Percentiles rank a stretch among this genome's conserved stretches.
Evolutionary conservation across 192 early-diverging fungal genomes (phyloP).

Genomic region (Umbelopsis sp.): DNA sequence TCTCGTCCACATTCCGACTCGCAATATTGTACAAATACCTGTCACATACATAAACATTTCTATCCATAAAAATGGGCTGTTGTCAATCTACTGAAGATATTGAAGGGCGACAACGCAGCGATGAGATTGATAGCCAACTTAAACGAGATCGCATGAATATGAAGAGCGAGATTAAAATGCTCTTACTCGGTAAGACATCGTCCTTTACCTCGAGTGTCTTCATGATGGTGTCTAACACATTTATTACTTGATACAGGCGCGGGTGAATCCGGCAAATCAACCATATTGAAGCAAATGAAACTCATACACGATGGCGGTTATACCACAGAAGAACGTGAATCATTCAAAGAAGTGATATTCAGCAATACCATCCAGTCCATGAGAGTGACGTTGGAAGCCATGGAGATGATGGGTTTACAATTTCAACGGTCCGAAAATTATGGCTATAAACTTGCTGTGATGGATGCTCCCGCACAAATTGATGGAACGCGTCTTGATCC

Average conservation of each 20-base stretch:
- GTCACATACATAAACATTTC: not conserved
- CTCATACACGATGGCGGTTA: conserved; percentile 96
- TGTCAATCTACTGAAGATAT: conserved; percentile 84
- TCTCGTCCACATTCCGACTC: not conserved
- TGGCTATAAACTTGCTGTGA: conserved; percentile 67
- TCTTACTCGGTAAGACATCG: conserved; percentile 71
- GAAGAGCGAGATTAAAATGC: conserved; percentile 96
- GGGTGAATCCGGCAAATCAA: conserved; percentile 96
- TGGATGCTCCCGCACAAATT: conserved; percentile 81
- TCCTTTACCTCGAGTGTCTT: not conserved
- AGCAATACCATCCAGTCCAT: conserved; percentile 95
- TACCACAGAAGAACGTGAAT: conserved; percentile 83
- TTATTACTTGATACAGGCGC: conserved; percentile 60
- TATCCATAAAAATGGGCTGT: conserved; percentile 75
- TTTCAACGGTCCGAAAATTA: conserved; percentile 72
- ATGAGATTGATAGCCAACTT: conserved; percentile 91
- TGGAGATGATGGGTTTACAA: conserved; percentile 82
- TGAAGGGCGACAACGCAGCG: conserved; percentile 82
- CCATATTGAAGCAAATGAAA: conserved; percentile 99
- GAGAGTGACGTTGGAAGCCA: conserved; percentile 93
- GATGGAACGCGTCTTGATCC: conserved; percentile 79
- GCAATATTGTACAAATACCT: conserved; percentile 6
- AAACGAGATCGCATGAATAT: conserved; percentile 80
- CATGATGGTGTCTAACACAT: not conserved
- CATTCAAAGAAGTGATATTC: conserved; percentile 95